Base-by-base conservation (phyloP, 257 asterid species). In the Misopates orontium region DNA sequence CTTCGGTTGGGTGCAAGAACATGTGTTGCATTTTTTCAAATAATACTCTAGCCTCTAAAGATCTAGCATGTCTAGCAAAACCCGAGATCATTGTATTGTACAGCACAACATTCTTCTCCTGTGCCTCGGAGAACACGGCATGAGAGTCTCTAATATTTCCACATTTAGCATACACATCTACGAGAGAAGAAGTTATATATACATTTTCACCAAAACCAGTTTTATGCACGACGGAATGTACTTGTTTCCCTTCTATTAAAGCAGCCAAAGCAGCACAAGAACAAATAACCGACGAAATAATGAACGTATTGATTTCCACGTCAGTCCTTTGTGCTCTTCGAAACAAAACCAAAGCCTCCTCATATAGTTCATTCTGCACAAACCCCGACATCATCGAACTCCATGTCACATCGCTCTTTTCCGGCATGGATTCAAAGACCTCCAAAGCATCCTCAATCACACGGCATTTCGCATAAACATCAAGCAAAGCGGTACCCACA, bases 41-140 rank as follows among this genome's bases (percentile, higher is more conserved):
- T 11, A 91, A 63, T 11, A 80, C 69, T 96, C 84, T 90, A 15
- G 90, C 97, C 77, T 94, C 92, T 48, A 83, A 65, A 20, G 90
- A 60, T 56, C 82, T 80, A 1, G 85, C 95, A 51, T 94, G 88
- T 70, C 83, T 79, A 47, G 97, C 87, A 24, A 90, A 88, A 17
- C 96, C 97, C 1, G 95, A 86, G 62, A 94, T 76, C 95, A 90
- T 88, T 22, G 96, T 75, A 73, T 88, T 90, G 95, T 94, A 87
- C 3, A 86, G 8, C 58, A 94, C 95, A 17, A 82, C 77, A 71
- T 84, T 94, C 62, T 64, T 80, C 80, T 76, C 89, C 70, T 86
- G 88, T 22, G 75, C 76, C 22, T 62, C 73, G n/a, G 77, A 73
- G 64, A 90, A 94, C 40, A 85, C 84, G 19, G 74, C 57, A 54